Base-by-base conservation (phyloP, 2,329 filamentous ascomycete genomes). In the Xylaria sp. region DNA sequence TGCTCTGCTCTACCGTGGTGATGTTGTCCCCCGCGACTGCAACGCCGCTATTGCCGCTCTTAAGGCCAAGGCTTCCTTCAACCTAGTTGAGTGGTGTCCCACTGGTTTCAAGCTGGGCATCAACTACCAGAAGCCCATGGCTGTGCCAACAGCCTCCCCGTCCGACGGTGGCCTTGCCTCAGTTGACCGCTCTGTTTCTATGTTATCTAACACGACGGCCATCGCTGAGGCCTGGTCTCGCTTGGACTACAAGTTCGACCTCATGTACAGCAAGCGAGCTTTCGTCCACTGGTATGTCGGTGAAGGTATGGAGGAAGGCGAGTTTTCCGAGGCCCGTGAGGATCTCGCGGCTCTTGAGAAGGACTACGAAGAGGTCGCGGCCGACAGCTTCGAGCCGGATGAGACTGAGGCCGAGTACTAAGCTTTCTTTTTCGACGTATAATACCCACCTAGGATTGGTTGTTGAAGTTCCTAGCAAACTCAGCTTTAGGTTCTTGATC, bases 271-370 rank as follows among this genome's bases (percentile, higher is more conserved):
- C 83, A 92, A 92, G 87, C 89, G 90, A 73, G 90, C 90, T 68
- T 92, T 92, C 75, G 90, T 92, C 54, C 90, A 92, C 83, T 92
- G 90, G 90, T 92, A 92, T 74, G 93, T 96, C 62, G 93, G 93
- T 73, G 93, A 96, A 84, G 93, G 93, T 83, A 96, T 96, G 93
- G 93, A 96, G 84, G 93, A 96, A 81, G 93, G 93, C 76, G 93
- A 96, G 82, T 96, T 96, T 84, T 92, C 90, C 71, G 93, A 96
- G 82, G 93, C 93, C 70, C 90, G 93, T 75, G 93, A 96, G 84
- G 93, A 96, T 80, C 85, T 96, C 69, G 93, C 93, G 71, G 93
- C 93, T 56, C 85, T 96, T 39, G 93, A 95, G 86, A 93, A 91
- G 85, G 92, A 95, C 77, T 95, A 95, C 79, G 92, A 94, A 82